phyloP scores from a whole-genome alignment of 441 rosid species.

The Arabidopsis lyrata region DNA sequence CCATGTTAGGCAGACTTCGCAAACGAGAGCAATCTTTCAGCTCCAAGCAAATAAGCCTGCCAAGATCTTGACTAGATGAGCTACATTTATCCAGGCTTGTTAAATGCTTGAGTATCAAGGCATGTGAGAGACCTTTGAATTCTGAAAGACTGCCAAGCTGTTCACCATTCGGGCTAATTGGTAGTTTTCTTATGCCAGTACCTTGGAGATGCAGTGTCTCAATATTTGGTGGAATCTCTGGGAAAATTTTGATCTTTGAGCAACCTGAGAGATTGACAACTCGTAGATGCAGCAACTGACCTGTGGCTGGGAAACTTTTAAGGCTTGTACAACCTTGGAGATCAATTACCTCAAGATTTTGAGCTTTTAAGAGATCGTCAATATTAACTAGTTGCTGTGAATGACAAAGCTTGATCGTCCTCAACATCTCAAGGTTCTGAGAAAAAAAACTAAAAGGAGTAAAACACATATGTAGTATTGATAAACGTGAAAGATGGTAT shows the following conservation, averaged over 20 bases:
- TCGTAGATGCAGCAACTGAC: slow-evolving; percentile 7
- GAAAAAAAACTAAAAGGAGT: no score
- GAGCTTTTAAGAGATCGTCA: slow-evolving; percentile 4
- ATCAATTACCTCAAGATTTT: slow-evolving; percentile 26
- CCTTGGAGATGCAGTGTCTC: slow-evolving; percentile 2
- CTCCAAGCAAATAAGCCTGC: slow-evolving; percentile 20
- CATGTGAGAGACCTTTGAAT: slow-evolving; percentile 12
- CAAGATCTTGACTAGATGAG: not conserved
- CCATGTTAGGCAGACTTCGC: slow-evolving; percentile 16
- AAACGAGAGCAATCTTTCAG: slow-evolving; percentile 32
- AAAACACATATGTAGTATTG: no score
- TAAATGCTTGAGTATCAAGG: not conserved
- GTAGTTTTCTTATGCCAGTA: no score
- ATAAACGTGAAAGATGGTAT: no score
- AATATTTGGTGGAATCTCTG: slow-evolving; percentile 20
- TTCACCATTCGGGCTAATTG: no score
- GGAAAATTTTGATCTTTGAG: not conserved
- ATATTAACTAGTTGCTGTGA: slow-evolving; percentile 3
- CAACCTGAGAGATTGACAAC: slow-evolving; percentile 30
- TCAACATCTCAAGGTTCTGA: slow-evolving; percentile 21
- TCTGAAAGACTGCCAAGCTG: no score
- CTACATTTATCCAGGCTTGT: not conserved
- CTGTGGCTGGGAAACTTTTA: slow-evolving; percentile 8
- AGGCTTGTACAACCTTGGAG: slow-evolving; percentile 28
- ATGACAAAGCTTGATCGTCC: slow-evolving; percentile 7